Evolutionary conservation across 2,329 filamentous ascomycete genomes (phyloP).

Genomic region (Diaporthe caulivora): DNA sequence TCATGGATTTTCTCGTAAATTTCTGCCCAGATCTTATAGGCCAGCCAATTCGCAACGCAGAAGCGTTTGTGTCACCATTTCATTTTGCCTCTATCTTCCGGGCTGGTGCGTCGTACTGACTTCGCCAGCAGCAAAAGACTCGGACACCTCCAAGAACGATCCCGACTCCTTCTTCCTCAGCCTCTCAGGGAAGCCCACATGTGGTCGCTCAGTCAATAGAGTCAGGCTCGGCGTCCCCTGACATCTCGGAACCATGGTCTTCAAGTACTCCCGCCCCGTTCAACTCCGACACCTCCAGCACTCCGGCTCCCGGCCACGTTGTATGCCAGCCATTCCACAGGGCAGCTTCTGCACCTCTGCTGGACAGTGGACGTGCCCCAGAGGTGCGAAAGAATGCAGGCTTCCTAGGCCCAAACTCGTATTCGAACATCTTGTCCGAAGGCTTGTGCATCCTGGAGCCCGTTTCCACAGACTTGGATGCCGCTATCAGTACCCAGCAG

Average conservation of each 20-base stretch:
- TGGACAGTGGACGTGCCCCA: slow-evolving; percentile 42
- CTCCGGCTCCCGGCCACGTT: slow-evolving; percentile 36
- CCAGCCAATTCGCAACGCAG: not conserved
- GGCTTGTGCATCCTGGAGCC: slow-evolving; percentile 46
- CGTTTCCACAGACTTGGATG: slow-evolving; percentile 44
- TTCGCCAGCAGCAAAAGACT: slow-evolving; percentile 1
- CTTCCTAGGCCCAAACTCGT: slow-evolving; percentile 49
- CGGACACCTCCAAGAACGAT: slow-evolving; percentile 33
- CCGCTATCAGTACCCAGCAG: slow-evolving; percentile 39
- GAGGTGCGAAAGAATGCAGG: slow-evolving; percentile 44
- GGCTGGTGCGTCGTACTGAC: not conserved
- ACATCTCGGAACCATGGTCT: not conserved
- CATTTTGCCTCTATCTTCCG: not conserved
- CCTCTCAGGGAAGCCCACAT: slow-evolving; percentile 41
- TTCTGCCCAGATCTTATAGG: not conserved
- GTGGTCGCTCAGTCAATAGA: slow-evolving; percentile 43
- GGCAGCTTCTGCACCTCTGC: slow-evolving; percentile 48
- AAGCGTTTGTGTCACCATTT: slow-evolving; percentile 2
- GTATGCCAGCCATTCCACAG: slow-evolving; percentile 44
- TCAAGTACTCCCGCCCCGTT: slow-evolving; percentile 9
- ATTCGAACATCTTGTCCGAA: slow-evolving; percentile 49
- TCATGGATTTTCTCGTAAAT: not conserved
- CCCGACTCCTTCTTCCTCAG: slow-evolving; percentile 43
- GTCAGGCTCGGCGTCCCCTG: slow-evolving; percentile 23
- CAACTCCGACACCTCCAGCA: slow-evolving; percentile 27